phyloP scores from a whole-genome alignment of 1,284 basidiomycete genomes.

The Microbotryomycetes sp. region DNA sequence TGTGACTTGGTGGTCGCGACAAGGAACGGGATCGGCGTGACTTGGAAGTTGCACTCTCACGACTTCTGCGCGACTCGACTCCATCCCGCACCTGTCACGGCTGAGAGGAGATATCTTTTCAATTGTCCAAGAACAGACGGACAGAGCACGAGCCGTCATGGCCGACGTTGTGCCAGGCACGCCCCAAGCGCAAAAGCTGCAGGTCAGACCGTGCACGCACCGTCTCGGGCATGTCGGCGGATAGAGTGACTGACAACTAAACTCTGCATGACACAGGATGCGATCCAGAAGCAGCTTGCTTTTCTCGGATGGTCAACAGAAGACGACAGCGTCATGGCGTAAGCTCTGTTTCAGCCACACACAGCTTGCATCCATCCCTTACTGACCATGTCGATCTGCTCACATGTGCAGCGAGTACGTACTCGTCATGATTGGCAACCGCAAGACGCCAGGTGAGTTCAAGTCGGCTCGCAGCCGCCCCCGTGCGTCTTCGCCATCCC shows the following conservation, averaged over 20 bases:
- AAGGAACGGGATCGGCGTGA: too few species aligned
- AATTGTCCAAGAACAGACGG: background rate
- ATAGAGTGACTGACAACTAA: too few species aligned
- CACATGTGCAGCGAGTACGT: constrained; percentile 61
- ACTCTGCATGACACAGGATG: constrained; percentile 58
- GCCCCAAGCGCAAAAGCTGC: constrained; percentile 28
- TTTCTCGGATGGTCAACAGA: constrained; percentile 66
- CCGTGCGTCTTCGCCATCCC: background rate
- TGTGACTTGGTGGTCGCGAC: too few species aligned
- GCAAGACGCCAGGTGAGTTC: constrained; percentile 65
- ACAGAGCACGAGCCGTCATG: background rate
- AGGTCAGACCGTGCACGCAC: constrained; percentile 28
- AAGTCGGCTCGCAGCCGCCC: background rate
- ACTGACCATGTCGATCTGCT: background rate
- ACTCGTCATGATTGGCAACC: constrained; percentile 84
- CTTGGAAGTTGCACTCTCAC: background rate
- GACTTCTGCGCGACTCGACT: background rate
- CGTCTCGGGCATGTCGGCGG: too few species aligned
- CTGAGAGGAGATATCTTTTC: too few species aligned
- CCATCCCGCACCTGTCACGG: too few species aligned
- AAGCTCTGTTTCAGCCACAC: constrained; percentile 2
- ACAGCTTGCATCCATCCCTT: background rate
- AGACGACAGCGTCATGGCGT: constrained; percentile 63
- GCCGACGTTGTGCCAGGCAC: constrained; percentile 27
- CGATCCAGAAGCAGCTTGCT: constrained; percentile 73